A percentile compares a stretch with the other conserved stretches of the same genome.
Evolutionary conservation across 192 early-diverging fungal genomes (phyloP).

Genomic region (Fimicolochytrium jonesii): DNA sequence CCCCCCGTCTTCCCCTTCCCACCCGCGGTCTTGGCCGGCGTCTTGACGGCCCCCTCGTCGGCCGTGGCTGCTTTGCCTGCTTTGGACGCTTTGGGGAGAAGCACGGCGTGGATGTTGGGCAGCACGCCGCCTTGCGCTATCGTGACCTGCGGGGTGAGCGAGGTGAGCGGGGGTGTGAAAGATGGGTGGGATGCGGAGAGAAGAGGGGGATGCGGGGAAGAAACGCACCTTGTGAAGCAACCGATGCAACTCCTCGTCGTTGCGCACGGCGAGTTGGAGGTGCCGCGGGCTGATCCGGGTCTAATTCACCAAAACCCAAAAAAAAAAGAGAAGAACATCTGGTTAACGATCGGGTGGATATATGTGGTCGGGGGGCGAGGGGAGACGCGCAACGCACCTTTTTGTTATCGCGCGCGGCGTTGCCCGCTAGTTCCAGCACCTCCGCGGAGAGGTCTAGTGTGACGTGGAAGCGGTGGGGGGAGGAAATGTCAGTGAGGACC

Average conservation of each 20-base stretch:
- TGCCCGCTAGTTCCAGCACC: constrained; percentile 86
- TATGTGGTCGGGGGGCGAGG: neutral
- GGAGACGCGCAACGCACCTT: constrained; percentile 20
- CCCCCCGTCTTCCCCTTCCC: neutral
- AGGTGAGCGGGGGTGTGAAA: neutral
- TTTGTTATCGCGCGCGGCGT: constrained; percentile 83
- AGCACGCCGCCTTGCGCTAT: constrained; percentile 70
- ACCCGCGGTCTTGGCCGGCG: neutral
- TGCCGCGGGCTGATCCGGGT: constrained; percentile 85
- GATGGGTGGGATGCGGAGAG: too few relatives aligned
- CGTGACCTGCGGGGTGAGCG: constrained; percentile 41
- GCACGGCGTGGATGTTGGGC: constrained; percentile 20
- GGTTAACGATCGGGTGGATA: neutral
- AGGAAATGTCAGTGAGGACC: too few relatives aligned
- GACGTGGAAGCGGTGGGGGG: too few relatives aligned
- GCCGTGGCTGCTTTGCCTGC: neutral
- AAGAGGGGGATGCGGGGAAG: neutral
- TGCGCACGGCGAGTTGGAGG: constrained; percentile 83
- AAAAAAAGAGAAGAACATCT: neutral
- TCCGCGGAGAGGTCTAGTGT: constrained; percentile 82
- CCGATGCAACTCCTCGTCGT: constrained; percentile 84
- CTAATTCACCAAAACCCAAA: neutral
- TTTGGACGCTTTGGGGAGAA: constrained; percentile 21
- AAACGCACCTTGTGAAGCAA: constrained; percentile 60
- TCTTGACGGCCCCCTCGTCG: too few relatives aligned